Base-by-base conservation (phyloP, 2,329 filamentous ascomycete genomes). In the Gaeumannomyces tritici region DNA sequence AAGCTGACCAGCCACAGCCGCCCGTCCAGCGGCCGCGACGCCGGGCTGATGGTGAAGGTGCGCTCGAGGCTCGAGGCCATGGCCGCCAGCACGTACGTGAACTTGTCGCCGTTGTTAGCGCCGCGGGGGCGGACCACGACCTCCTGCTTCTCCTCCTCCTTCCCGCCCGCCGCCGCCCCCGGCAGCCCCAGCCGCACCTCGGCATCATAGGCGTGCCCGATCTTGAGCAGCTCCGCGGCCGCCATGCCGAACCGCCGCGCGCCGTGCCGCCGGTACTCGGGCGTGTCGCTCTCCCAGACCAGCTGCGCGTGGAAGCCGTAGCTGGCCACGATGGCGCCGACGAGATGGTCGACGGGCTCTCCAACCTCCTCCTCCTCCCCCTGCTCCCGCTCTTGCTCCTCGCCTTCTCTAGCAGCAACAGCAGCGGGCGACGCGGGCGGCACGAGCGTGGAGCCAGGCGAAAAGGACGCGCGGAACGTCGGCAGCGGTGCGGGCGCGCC, bases 231-330 rank as follows among this genome's bases (percentile, higher is more conserved):
- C 68, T 91, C 87, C 61, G 86, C 82, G 0, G 91, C 93, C 0
- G 91, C 92, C 84, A 96, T 91, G 63, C 87, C 83, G 75, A 98
- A 98, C 26, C 93, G 83, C 71, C 89, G 84, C 35, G 81, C 80
- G 15, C 93, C 93, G 69, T 89, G 87, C 67, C 85, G 83, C 65
- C 93, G 88, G 74, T 93, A 93, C 66, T 86, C 88, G 0, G 84
- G 79, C 0, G 93, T 96, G 73, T 98, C 93, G 73, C 90, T 95
- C 76, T 97, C 92, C 68, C 90, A 92, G 27, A 98, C 91, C 4
- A 98, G 81, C 55, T 88, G 87, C 33, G 93, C 90, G 70, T 98
- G 93, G 70, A 98, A 86, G 26, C 90, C 93, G 83, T 96, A 96
- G 73, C 89, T 95, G 57, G 88, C 88, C 2, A 98, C 93, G 27